phyloP scores from a whole-genome alignment of 352 stramenopile genomes.

The Albugo laibachii region DNA sequence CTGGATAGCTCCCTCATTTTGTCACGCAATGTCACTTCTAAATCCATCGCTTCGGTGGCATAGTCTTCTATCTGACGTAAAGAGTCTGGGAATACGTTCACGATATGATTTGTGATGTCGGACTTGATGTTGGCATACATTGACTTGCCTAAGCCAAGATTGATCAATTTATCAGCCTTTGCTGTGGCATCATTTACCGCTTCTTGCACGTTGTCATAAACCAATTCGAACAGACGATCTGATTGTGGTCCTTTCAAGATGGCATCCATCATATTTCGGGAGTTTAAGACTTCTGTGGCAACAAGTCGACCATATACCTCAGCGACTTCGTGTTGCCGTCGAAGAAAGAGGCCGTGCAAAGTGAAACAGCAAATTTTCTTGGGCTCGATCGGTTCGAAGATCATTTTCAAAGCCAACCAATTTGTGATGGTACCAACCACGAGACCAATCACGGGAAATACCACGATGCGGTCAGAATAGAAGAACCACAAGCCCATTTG shows the following conservation, averaged over 20 bases:
- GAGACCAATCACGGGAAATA: slow-evolving; percentile 83
- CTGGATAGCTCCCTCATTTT: slow-evolving; percentile 82
- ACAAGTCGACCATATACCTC: slow-evolving; percentile 78
- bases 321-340: slow-evolving; percentile 81
- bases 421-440: slow-evolving; percentile 96
- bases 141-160: slow-evolving; percentile 61
- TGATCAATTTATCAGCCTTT: slow-evolving; percentile 69
- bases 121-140: slow-evolving; percentile 76
- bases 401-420: slow-evolving; percentile 88
- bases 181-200: slow-evolving; percentile 60
- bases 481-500: slow-evolving; percentile 82
- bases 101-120: slow-evolving; percentile 76
- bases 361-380: slow-evolving; percentile 75
- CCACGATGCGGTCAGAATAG: slow-evolving; percentile 55
- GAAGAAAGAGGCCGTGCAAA: slow-evolving; percentile 90
- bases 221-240: slow-evolving; percentile 68
- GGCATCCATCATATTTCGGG: slow-evolving; percentile 76
- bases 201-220: slow-evolving; percentile 76
- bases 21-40: slow-evolving; percentile 81
- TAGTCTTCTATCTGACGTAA: slow-evolving; percentile 86
- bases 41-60: slow-evolving; percentile 79
- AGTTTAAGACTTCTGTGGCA: slow-evolving; percentile 65
- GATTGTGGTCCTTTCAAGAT: slow-evolving; percentile 79
- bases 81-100: slow-evolving; percentile 69
- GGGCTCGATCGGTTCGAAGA: slow-evolving; percentile 82